A percentile compares a stretch with the other conserved stretches of the same genome.
Conservation (phyloP, 768 basidiomycete genomes). For the Pisolithus microcarpus region DNA sequence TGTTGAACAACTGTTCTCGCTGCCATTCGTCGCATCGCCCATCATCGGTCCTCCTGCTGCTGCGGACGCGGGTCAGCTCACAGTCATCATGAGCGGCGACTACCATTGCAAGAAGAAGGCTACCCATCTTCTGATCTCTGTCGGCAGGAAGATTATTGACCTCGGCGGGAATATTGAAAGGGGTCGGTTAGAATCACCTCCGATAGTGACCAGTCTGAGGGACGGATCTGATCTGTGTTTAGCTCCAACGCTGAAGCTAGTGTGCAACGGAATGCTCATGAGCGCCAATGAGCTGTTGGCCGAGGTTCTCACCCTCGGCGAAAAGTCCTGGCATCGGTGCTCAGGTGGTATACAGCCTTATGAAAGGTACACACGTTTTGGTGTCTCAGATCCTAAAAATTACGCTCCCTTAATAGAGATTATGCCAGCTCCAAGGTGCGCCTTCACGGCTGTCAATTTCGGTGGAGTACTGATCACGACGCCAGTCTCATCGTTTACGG, state of each 20-base stretch:
- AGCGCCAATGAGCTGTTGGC: constrained; percentile 74
- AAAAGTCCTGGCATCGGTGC: constrained; percentile 77
- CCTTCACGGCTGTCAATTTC: constrained; percentile 1
- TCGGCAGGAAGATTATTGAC: constrained; percentile 72
- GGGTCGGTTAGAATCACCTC: constrained; percentile 32
- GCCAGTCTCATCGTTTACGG: constrained; percentile 49
- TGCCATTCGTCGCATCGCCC: constrained; percentile 67
- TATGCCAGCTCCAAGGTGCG: constrained; percentile 58
- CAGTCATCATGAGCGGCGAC: constrained; percentile 77
- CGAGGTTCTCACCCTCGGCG: constrained; percentile 78
- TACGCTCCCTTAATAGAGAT: constrained; percentile 39
- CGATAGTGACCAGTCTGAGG: too few relatives aligned
- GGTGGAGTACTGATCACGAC: constrained; percentile 1
- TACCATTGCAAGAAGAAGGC: constrained; percentile 76
- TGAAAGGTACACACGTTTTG: constrained; percentile 43
- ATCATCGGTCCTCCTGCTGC: constrained; percentile 68
- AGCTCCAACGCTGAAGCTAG: constrained; percentile 70
- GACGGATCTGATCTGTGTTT: neutral
- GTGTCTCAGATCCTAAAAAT: neutral
- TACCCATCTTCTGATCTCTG: constrained; percentile 69
- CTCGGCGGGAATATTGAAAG: constrained; percentile 83
- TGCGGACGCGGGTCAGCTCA: constrained; percentile 60
- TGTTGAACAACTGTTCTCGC: constrained; percentile 52
- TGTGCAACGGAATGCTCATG: constrained; percentile 73
- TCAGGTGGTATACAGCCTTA: constrained; percentile 44